Evolutionary conservation across 2,329 filamentous ascomycete species (phyloP).

Genomic region (Zymoseptoria pseudotritici): DNA sequence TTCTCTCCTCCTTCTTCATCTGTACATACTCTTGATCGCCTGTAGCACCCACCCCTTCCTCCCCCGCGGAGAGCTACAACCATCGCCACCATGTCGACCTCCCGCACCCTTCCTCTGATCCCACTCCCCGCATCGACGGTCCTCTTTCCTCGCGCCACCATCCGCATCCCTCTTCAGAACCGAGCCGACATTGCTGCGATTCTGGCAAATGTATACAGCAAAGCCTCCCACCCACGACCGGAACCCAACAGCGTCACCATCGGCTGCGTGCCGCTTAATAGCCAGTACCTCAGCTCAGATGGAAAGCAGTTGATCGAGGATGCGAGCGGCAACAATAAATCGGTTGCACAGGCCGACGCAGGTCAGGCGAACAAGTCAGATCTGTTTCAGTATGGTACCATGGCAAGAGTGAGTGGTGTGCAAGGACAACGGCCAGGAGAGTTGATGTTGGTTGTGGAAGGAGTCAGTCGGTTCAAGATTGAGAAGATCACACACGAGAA

Average conservation of each 20-base stretch:
- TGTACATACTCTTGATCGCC: neutral
- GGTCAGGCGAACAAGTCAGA: conserved; percentile 47
- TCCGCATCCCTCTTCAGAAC: conserved; percentile 75
- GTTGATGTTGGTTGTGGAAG: conserved; percentile 79
- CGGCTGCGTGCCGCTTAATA: conserved; percentile 78
- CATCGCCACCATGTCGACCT: conserved; percentile 5
- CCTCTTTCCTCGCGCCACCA: conserved; percentile 75
- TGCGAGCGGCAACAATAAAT: conserved; percentile 44
- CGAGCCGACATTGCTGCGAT: conserved; percentile 84
- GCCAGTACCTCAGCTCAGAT: conserved; percentile 63
- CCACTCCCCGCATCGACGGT: conserved; percentile 74
- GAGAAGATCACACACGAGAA: conserved; percentile 68
- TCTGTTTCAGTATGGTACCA: conserved; percentile 74
- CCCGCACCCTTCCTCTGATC: conserved; percentile 59
- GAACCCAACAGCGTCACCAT: conserved; percentile 65
- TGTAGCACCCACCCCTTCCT: neutral
- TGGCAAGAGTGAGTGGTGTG: conserved; percentile 46
- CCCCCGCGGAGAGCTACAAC: neutral
- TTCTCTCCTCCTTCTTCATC: neutral
- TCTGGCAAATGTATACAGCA: conserved; percentile 75
- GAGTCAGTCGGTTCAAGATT: conserved; percentile 67
- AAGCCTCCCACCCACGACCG: conserved; percentile 57
- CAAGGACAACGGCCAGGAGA: conserved; percentile 47
- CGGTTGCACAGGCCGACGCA: conserved; percentile 50
- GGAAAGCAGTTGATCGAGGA: conserved; percentile 69